A percentile compares a stretch with the other conserved stretches of the same genome.
These are phyloP conservation scores for Colletotrichum sp. DNA, from an alignment of 2,329 filamentous ascomycete genomes.

Conservation along the genomic window DNA sequence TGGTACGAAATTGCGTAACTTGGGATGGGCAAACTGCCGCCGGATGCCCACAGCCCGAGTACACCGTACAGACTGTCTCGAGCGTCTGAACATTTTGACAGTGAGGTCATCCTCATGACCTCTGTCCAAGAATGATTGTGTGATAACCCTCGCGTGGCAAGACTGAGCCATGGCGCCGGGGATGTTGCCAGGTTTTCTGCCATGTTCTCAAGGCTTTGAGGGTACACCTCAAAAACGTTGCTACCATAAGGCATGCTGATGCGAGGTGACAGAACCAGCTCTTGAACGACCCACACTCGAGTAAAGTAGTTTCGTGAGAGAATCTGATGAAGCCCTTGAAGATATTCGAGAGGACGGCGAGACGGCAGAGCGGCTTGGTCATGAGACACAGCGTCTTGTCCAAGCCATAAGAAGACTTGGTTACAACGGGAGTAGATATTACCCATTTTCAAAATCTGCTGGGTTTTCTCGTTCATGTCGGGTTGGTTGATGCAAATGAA, in stretches of 20 bases:
- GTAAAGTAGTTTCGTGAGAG: neutral
- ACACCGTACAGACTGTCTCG: neutral
- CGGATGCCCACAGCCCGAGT: neutral
- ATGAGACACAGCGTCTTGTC: neutral
- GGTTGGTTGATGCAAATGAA: neutral
- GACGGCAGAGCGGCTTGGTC: neutral
- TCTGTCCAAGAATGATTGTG: neutral
- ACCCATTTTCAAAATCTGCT: neutral
- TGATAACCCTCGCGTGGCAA: neutral
- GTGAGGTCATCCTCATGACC: neutral
- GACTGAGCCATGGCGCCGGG: neutral
- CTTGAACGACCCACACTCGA: neutral
- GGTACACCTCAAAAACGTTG: neutral
- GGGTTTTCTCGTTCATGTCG: neutral
- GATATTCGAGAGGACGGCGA: neutral
- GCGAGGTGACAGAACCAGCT: neutral
- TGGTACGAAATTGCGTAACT: neutral
- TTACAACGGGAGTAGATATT: neutral
- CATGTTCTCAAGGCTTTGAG: neutral
- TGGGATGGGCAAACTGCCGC: neutral
- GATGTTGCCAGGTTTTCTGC: neutral
- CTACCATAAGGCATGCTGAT: neutral
- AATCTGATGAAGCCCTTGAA: neutral
- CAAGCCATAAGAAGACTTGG: neutral
- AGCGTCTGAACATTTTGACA: neutral